A percentile compares a stretch with the other conserved stretches of the same genome.
Evolutionary conservation across 768 basidiomycete genomes (phyloP).

Genomic region (Xanthoconium purpureum): DNA sequence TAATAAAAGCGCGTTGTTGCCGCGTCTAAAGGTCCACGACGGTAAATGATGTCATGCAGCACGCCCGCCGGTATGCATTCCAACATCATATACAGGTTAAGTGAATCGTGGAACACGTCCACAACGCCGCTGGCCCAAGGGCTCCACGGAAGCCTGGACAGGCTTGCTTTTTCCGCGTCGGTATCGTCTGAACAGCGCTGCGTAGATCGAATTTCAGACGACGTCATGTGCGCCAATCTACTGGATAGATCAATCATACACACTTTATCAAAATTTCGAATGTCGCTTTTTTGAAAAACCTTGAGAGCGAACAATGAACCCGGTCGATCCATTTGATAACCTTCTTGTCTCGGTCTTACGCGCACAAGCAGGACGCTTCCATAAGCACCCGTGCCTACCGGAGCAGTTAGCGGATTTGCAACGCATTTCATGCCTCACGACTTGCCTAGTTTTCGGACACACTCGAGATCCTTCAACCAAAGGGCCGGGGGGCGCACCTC

Average conservation of each 20-base stretch:
- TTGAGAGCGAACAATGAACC: constrained; percentile 48
- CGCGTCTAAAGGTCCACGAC: constrained; percentile 31
- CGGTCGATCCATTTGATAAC: constrained; percentile 33
- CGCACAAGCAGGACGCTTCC: constrained; percentile 43
- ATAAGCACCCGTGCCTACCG: constrained; percentile 40
- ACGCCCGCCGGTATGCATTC: constrained; percentile 49
- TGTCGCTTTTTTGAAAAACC: constrained; percentile 34
- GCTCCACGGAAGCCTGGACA: constrained; percentile 48
- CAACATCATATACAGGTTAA: constrained; percentile 48
- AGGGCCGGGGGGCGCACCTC: constrained; percentile 39
- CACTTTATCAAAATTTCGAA: constrained; percentile 33
- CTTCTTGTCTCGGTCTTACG: constrained; percentile 27
- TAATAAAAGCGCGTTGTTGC: constrained; percentile 48
- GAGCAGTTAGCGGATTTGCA: constrained; percentile 1
- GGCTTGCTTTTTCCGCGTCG: constrained; percentile 40
- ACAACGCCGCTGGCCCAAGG: constrained; percentile 51
- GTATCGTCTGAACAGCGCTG: constrained; percentile 31
- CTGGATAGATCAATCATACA: constrained; percentile 3
- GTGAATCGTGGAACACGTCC: constrained; percentile 43
- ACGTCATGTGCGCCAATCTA: not conserved
- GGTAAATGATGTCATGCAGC: constrained; percentile 37
- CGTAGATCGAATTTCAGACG: not conserved
- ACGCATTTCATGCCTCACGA: not conserved
- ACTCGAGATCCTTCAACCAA: constrained; percentile 40
- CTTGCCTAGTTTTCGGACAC: constrained; percentile 40